Base-by-base conservation (phyloP, 2,329 filamentous ascomycete species). In the Fusarium hostae region DNA sequence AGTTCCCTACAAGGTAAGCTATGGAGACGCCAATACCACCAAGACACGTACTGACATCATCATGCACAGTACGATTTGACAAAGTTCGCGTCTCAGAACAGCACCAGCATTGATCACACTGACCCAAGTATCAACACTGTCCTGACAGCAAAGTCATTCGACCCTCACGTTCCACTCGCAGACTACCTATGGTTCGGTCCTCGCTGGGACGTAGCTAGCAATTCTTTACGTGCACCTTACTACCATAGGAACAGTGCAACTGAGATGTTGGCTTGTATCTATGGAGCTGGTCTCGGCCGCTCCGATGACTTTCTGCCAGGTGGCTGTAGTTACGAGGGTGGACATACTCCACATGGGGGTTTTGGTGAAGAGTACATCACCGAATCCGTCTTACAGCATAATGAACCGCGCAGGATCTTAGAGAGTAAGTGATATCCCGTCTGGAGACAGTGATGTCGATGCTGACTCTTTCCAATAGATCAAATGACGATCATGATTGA, bases 401-500 rank as follows among this genome's bases (percentile, higher is more conserved):
- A 69, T 4, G 28, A 69, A 6, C 67, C 67, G 3, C 40, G 67
- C 0, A 47, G 61, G 1, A 69, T 70, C 8, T 15, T 70, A 0
- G 61, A 65, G 5, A 60, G 67, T 61, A 12, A 24, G 65, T 54
- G 0, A 10, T 22, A 8, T 18, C 6, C 8, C 11, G 6, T 43
- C 9, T 43, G 7, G 13, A 15, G 7, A 5, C 24, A 16, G 2
- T 16, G 22, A 24, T 9, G 8, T 22, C 22, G n/a, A 12, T 24
- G 11, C 40, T 43, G n/a, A 43, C n/a, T 7, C 13, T 13, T 9
- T 6, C 22, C 22, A 24, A 24, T 34, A 66, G 66, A 68, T 10
- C 66, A 68, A 15, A 68, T 68, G 63, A 68, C 64, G 0, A 69
- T 69, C 28, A 69, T 69, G 66, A n/a, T 69, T 6, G 64, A 69